Evolutionary conservation across 768 basidiomycete genomes (phyloP).

Genomic region (Podaxis sp.): DNA sequence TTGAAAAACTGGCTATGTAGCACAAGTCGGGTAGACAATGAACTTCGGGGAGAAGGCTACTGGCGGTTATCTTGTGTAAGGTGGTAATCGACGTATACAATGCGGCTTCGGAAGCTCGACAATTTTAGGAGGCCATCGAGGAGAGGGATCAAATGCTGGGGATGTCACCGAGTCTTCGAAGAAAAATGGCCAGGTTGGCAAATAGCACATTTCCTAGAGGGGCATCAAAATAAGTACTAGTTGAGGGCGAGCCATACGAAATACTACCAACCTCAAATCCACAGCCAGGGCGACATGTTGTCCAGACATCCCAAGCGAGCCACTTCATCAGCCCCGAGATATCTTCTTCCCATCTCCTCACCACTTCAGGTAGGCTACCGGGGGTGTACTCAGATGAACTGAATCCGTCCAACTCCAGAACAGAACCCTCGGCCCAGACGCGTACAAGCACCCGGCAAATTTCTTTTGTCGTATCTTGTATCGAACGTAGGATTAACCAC

Average conservation of each 20-base stretch:
- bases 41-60: too few species aligned
- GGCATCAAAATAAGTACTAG: not conserved
- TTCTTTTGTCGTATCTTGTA: not conserved
- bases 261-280: slow-evolving; percentile 35
- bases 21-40: too few species aligned
- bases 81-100: not conserved
- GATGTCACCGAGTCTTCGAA: not conserved
- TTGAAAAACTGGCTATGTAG: too few species aligned
- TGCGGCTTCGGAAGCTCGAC: not conserved
- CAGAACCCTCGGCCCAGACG: not conserved
- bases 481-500: not conserved
- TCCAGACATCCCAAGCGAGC: slow-evolving; percentile 55
- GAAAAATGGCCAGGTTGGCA: slow-evolving; percentile 44
- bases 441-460: not conserved
- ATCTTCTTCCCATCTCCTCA: slow-evolving; percentile 47
- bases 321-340: slow-evolving; percentile 42
- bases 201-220: slow-evolving; percentile 39
- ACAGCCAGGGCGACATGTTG: slow-evolving; percentile 46
- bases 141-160: not conserved
- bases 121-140: not conserved
- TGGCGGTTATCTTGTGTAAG: not conserved
- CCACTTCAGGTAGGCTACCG: slow-evolving; percentile 16
- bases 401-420: not conserved
- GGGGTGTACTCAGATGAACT: not conserved
- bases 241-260: not conserved